Evolutionary conservation across 805 yeast species (phyloP), one percentile per base, ranked within the genome.

Genomic region (Monosporozyma aquatica): DNA sequence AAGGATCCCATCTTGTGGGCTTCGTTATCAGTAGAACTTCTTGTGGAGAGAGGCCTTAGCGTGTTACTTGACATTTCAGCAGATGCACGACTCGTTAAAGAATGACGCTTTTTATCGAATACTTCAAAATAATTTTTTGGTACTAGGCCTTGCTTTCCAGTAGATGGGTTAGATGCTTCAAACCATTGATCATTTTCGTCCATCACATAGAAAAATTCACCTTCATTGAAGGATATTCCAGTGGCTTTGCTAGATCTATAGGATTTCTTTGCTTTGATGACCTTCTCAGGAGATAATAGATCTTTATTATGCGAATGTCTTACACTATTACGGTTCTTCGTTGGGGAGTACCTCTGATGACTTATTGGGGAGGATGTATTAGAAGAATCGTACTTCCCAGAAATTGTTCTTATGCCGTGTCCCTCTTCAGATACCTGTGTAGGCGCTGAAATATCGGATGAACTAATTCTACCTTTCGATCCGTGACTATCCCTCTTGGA

Each of bases 171-270:
- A 41, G 80, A 77, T 2, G 95, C 97, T 55, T 86, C 87, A 55
- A 78, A 86, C 89, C 95, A 87, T 50, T 78, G 81, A 43, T 74
- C 69, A 42, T 75, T 75, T 43, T 76, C 73, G 18, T 77, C 76
- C 30, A 72, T 69, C 2, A 92, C 94, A 56, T 86, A 87, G 65
- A 89, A 86, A 58, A 87, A 89, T 56, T 90, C 97, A 29, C 96
- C 96, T 51, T 78, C 76, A 34, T 64, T 56, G 59, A 92, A 90
- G 24, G 77, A 71, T 27, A 90, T 70, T 59, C 90, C 97, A 18
- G 85, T 87, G 1, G 85, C 78, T 11, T 83, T 81, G 52, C 81
- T 89, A 1, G 95, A 82, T 34, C 67, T 67, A 62, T 89, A 89
- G 55, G 81, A 82, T 53, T 76, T 78, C 14, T 81, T 65, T 0